These are phyloP conservation scores for Botrytis byssoidea DNA, from an alignment of 2,329 filamentous ascomycete species.

Conservation along the genomic window DNA sequence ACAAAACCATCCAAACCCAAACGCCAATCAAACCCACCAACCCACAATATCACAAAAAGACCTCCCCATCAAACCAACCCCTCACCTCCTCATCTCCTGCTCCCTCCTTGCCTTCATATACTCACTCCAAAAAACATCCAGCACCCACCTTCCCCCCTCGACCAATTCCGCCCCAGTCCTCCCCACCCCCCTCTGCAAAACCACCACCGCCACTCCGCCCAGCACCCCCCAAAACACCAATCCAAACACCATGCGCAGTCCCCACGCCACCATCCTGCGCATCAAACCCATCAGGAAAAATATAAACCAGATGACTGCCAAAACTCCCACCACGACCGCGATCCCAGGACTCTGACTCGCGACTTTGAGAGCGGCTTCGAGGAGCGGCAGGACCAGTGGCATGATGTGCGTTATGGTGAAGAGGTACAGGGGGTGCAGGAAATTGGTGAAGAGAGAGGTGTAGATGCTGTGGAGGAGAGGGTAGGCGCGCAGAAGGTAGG, in stretches of 20 bases:
- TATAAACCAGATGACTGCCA: slow-evolving; percentile 50
- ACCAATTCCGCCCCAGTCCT: slow-evolving; percentile 60
- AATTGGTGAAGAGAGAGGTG: not conserved
- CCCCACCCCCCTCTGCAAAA: slow-evolving; percentile 65
- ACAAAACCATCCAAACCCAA: not conserved
- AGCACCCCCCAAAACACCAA: slow-evolving; percentile 64
- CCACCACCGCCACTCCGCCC: slow-evolving; percentile 51
- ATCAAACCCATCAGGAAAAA: slow-evolving; percentile 69
- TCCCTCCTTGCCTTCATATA: slow-evolving; percentile 53
- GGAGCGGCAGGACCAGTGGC: slow-evolving; percentile 28
- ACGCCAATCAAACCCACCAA: not conserved
- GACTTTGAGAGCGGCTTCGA: slow-evolving; percentile 4
- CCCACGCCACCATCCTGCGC: slow-evolving; percentile 71
- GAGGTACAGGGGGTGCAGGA: slow-evolving; percentile 11
- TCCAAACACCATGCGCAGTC: slow-evolving; percentile 65
- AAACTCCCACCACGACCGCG: slow-evolving; percentile 39
- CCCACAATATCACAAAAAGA: slow-evolving; percentile 10
- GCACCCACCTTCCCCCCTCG: slow-evolving; percentile 50
- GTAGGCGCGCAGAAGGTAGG: not conserved
- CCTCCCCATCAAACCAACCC: not conserved
- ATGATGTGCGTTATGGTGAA: slow-evolving; percentile 21
- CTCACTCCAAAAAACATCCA: slow-evolving; percentile 56
- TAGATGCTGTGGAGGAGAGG: slow-evolving; percentile 30
- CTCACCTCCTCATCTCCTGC: slow-evolving; percentile 24
- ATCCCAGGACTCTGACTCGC: slow-evolving; percentile 32